Percentiles rank a stretch among this genome's conserved stretches.
These are phyloP conservation scores for Neofusicoccum laricinum DNA, from an alignment of 2,329 filamentous ascomycete genomes.

Conservation along the genomic window DNA sequence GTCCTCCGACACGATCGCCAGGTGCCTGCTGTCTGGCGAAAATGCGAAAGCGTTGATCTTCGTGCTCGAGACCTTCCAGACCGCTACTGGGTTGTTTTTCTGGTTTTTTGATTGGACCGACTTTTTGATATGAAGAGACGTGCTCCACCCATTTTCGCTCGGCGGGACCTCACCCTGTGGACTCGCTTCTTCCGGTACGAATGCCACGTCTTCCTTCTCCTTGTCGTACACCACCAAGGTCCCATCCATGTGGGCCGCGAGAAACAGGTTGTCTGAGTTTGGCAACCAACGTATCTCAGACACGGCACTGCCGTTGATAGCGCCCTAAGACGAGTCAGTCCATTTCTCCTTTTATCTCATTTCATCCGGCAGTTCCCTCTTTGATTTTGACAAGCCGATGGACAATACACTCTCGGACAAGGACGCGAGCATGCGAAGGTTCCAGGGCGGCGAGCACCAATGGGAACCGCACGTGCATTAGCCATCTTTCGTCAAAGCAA, in stretches of 20 bases:
- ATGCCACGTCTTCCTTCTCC: constrained; percentile 85
- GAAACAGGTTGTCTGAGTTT: constrained; percentile 86
- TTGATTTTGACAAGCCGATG: neutral
- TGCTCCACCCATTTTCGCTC: constrained; percentile 32
- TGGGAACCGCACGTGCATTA: neutral
- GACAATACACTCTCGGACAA: neutral
- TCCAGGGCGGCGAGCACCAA: neutral
- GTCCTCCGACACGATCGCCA: constrained; percentile 90
- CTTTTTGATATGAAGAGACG: constrained; percentile 71
- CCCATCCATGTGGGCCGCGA: constrained; percentile 90
- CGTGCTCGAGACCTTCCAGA: constrained; percentile 90
- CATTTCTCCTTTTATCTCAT: neutral
- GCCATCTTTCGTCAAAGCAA: neutral
- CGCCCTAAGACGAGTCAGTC: constrained; percentile 54
- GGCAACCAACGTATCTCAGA: constrained; percentile 91
- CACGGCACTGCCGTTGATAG: constrained; percentile 82
- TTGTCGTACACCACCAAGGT: constrained; percentile 94
- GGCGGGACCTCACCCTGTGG: constrained; percentile 19
- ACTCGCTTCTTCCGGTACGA: constrained; percentile 59
- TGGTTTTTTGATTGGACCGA: constrained; percentile 93
- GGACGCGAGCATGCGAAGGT: neutral
- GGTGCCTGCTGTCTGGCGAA: constrained; percentile 80
- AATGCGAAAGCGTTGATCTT: constrained; percentile 89
- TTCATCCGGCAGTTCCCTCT: neutral
- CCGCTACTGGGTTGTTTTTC: constrained; percentile 86